phyloP scores from a whole-genome alignment of 495 filamentous ascomycete species.

The Xylaria acuta region DNA sequence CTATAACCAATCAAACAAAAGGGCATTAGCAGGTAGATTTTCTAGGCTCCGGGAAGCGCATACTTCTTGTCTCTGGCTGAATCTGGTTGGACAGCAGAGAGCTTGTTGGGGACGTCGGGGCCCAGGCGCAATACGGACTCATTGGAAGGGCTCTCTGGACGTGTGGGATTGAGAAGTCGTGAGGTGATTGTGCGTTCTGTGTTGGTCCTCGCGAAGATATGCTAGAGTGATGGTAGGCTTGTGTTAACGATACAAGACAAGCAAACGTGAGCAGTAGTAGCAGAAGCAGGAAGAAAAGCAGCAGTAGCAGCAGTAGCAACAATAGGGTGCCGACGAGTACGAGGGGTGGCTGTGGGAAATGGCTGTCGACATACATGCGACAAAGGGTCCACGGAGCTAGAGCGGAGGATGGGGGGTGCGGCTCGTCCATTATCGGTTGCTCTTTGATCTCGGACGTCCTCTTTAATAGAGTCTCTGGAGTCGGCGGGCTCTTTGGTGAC shows the following conservation, averaged over 20 bases:
- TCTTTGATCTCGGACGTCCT: slow-evolving; percentile 22
- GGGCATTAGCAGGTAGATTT: slow-evolving; percentile 36
- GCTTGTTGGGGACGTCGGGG: slow-evolving; percentile 42
- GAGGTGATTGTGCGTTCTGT: slow-evolving; percentile 72
- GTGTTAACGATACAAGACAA: slow-evolving; percentile 13
- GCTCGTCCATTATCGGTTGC: slow-evolving; percentile 23
- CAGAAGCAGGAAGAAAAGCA: neutral
- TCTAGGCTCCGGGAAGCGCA: slow-evolving; percentile 33
- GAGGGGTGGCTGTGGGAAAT: neutral
- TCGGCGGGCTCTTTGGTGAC: slow-evolving; percentile 26
- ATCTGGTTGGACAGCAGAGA: slow-evolving; percentile 42
- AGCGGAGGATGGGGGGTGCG: slow-evolving; percentile 28
- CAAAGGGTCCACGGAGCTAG: slow-evolving; percentile 52
- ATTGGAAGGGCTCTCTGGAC: slow-evolving; percentile 58
- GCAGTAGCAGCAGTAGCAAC: neutral
- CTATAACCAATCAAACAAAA: slow-evolving; percentile 46
- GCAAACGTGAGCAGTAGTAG: neutral
- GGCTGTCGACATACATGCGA: slow-evolving; percentile 49
- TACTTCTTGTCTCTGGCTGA: slow-evolving; percentile 71
- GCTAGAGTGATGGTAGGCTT: slow-evolving; percentile 36
- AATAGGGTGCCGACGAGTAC: neutral
- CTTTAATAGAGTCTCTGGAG: slow-evolving; percentile 25
- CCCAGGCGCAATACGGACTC: slow-evolving; percentile 47
- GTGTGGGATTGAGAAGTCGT: slow-evolving; percentile 65
- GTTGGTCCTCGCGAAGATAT: slow-evolving; percentile 85